Base-by-base conservation (phyloP, 139 green algal genomes). In the Penium margaritaceum region DNA sequence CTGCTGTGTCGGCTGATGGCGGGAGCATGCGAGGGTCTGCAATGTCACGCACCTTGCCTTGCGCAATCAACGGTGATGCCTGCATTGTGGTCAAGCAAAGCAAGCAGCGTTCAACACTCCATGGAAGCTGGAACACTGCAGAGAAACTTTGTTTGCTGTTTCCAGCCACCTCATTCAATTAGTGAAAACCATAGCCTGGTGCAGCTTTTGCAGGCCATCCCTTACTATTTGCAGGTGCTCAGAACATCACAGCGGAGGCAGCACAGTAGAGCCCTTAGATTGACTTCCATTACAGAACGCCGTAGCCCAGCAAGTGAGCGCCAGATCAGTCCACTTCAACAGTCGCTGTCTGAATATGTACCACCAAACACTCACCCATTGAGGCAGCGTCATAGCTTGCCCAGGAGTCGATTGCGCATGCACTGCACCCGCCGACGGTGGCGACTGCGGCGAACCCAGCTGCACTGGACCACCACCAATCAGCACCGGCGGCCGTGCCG, bases 401-500 rank as follows among this genome's bases (percentile, higher is more conserved):
- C 47, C 47, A 60, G 47, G 14, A 3, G 47, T n/a, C n/a, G 47
- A 60, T n/a, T 3, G 47, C 14, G 47, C 47, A 34, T 14, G n/a
- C 21, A n/a, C 47, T 33, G 47, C 47, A 34, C 17, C 47, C n/a
- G 47, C 47, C n/a, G 47, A n/a, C 19, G 47, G 29, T n/a, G 47
- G 47, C n/a, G 47, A 60, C n/a, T n/a, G 30, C n/a, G n/a, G 47
- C 47, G 63, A n/a, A 15, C 21, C 17, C 3, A 33, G 32, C 35
- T 71, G 63, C 27, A 71, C 47, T n/a, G n/a, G n/a, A n/a, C n/a
- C n/a, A n/a, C n/a, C n/a, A n/a, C n/a, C n/a, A n/a, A n/a, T n/a
- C n/a, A 71, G 32, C n/a, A 71, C 35, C 32, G 63, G 34, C 44
- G 63, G 63, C 39, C 53, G 63, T 3, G 39, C 63, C 6, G 63